Evolutionary conservation across 345 rosid genomes (phyloP).

Genomic region (Raphanus raphanistrum): DNA sequence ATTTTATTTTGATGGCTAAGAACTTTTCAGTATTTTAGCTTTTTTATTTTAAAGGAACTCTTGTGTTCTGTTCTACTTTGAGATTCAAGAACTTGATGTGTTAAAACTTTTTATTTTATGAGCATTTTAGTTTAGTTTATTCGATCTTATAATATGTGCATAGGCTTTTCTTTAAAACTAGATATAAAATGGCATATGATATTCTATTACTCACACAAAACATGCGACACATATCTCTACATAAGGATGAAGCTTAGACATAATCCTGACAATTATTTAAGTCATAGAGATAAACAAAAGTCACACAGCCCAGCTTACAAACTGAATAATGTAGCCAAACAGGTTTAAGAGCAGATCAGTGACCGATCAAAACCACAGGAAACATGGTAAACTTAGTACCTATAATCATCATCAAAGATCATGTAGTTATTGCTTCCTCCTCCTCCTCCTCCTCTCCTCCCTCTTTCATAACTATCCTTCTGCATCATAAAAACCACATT

Average conservation of each 20-base stretch:
- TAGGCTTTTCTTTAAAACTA: too few species aligned
- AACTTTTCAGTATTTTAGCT: neutral
- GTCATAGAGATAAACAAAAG: neutral
- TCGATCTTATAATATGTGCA: neutral
- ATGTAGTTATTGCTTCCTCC: slow-evolving; percentile 56
- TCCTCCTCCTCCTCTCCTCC: slow-evolving; percentile 47
- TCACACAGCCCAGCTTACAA: slow-evolving; percentile 6
- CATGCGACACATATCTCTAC: slow-evolving; percentile 3
- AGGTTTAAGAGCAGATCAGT: slow-evolving; percentile 5
- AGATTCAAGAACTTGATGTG: neutral
- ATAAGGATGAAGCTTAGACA: neutral
- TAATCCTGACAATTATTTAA: neutral
- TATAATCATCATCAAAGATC: slow-evolving; percentile 82
- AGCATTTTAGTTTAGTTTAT: neutral
- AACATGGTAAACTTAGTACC: slow-evolving; percentile 43
- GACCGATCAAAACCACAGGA: neutral
- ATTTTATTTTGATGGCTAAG: neutral
- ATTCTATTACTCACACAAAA: slow-evolving; percentile 2
- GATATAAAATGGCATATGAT: too few species aligned
- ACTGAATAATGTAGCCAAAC: slow-evolving; percentile 13
- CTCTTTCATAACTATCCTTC: slow-evolving; percentile 69
- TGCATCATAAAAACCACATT: slow-evolving; percentile 39
- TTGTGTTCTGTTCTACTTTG: neutral
- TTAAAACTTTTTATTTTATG: neutral
- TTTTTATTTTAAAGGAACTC: neutral